Evolutionary conservation across 31 red algal genomes (phyloP).

Genomic region (Porphyra umbilicalis): DNA sequence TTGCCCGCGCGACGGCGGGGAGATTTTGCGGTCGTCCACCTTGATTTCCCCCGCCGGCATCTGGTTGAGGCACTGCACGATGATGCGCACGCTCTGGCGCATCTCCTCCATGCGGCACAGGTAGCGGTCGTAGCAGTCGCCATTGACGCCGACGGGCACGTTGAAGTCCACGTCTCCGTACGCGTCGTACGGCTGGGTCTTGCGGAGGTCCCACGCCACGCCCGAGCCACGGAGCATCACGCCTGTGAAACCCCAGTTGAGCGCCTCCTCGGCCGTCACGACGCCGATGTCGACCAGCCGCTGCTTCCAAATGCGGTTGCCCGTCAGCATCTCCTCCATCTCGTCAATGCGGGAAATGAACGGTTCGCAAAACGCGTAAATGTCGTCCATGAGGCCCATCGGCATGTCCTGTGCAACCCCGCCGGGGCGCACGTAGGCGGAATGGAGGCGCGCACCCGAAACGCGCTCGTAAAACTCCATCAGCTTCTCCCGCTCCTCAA

Average conservation of each 20-base stretch:
- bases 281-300: conserved; percentile 94
- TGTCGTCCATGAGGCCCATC: conserved; percentile 88
- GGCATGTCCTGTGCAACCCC: conserved; percentile 84
- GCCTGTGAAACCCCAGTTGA: conserved; percentile 97
- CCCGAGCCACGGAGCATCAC: conserved; percentile 94
- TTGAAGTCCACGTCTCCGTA: conserved; percentile 94
- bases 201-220: conserved; percentile 93
- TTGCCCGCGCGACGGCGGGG: conserved; percentile 84
- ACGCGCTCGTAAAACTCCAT: conserved; percentile 99
- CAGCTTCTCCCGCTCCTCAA: conserved; percentile 98
- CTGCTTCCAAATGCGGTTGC: conserved; percentile 99
- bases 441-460: conserved; percentile 93
- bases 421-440: conserved; percentile 92
- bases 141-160: conserved; percentile 79
- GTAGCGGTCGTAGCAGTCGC: conserved; percentile 98
- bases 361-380: conserved; percentile 80
- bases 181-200: conserved; percentile 94
- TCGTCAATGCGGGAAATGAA: conserved; percentile 76
- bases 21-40: conserved; percentile 95
- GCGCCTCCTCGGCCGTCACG: conserved; percentile 62
- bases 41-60: conserved; percentile 97
- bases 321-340: conserved; percentile 95
- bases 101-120: conserved; percentile 94
- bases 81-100: conserved; percentile 83
- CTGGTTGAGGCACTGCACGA: conserved; percentile 94